Evolutionary conservation across 2,329 filamentous ascomycete species (phyloP), one percentile per base, ranked within the genome.

Genomic region (Thielaviopsis musarum): DNA sequence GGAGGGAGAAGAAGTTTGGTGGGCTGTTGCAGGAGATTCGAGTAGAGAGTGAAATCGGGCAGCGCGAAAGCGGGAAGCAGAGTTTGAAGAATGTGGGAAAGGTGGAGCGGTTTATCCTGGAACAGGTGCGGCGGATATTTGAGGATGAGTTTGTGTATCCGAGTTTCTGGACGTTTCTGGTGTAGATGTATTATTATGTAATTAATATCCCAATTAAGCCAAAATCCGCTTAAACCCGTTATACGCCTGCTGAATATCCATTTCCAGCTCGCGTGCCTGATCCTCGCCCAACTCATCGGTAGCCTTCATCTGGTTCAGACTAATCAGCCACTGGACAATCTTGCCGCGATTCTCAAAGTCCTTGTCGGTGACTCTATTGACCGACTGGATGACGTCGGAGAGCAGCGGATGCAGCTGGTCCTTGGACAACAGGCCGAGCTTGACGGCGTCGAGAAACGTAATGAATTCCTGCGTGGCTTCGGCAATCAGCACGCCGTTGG

Each of bases 91-190:
- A 98, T 70, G 91, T 98, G 56, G 91, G 93, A 61, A 98, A 98
- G 76, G 93, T 98, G 61, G 93, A 98, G 74, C 87, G 89, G 66
- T 98, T 98, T 70, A 89, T 98, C 60, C 77, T 98, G 62, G 91
- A 97, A 70, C 91, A 97, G 72, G 93, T 98, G 63, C 83, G 91
- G 69, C 82, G 90, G 67, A 97, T 98, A 66, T 97, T 98, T 67
- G 93, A 98, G 72, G 93, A 97, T 69, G 93, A 98, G 70, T 93
- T 97, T 73, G 91, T 97, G 63, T 97, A 95, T 73, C 93, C 93
- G 52, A 96, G 91, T 71, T 97, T 94, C 72, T 97, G 91, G 91
- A 97, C 91, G 0, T 96, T 97, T 70, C 74, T 98, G 66, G 85
- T 97, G 52, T 95, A 72, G 24, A 24, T 21, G 49, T 12, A 28